Conservation (phyloP, 371 early-diverging fungal genomes). For the Mucor sp. region DNA sequence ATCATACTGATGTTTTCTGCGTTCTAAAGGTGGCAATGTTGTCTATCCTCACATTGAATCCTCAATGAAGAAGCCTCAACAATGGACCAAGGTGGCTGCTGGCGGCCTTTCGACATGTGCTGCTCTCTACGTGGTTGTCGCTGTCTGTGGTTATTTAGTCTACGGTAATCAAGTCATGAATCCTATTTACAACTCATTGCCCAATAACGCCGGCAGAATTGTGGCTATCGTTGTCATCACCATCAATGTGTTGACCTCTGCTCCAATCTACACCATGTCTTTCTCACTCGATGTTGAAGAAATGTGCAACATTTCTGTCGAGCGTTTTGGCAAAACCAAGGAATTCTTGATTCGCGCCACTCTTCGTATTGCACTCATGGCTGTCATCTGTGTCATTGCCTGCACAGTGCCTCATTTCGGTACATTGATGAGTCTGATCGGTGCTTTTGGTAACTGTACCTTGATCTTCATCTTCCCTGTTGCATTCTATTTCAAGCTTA, state of each 20-base stretch:
- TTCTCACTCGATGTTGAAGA: conserved; percentile 69
- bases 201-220: conserved; percentile 61
- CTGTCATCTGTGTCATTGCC: conserved; percentile 58
- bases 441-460: conserved; percentile 76
- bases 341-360: conserved; percentile 23
- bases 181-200: conserved; percentile 77
- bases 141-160: conserved; percentile 77
- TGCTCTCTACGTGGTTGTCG: conserved; percentile 73
- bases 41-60: conserved; percentile 83
- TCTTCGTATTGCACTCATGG: conserved; percentile 39
- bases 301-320: conserved; percentile 52
- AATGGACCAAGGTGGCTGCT: conserved; percentile 71
- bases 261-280: conserved; percentile 77
- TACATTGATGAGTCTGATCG: conserved; percentile 81
- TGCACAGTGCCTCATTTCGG: conserved; percentile 80
- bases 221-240: conserved; percentile 77
- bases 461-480: conserved; percentile 86
- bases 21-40: conserved; percentile 78
- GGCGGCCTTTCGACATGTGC: conserved; percentile 73
- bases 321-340: conserved; percentile 36
- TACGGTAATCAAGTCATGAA: conserved; percentile 71
- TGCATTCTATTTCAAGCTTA: conserved; percentile 75
- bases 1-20: too few species aligned
- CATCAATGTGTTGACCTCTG: conserved; percentile 75
- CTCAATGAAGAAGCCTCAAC: conserved; percentile 78